Conservation (phyloP, 768 basidiomycete species). For the Mycena filopes region DNA sequence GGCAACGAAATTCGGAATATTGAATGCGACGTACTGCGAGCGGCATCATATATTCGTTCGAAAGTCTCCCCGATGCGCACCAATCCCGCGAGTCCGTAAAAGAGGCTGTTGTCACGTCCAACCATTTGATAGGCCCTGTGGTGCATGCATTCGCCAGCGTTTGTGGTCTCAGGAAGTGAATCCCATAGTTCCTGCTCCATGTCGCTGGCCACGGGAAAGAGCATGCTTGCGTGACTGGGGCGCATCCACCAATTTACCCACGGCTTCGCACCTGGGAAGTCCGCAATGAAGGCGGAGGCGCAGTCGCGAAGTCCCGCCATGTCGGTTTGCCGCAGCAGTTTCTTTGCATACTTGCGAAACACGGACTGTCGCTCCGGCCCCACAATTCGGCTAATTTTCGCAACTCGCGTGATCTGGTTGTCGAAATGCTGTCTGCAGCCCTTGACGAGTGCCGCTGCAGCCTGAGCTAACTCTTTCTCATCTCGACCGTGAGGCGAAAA, state of each 20-base stretch:
- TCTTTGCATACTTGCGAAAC: slow-evolving; percentile 33
- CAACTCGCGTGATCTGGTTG: slow-evolving; percentile 41
- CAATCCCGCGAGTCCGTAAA: neutral
- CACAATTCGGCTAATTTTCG: slow-evolving; percentile 37
- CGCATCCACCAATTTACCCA: slow-evolving; percentile 52
- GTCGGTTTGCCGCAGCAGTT: slow-evolving; percentile 18
- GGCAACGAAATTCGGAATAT: no score
- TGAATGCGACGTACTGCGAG: slow-evolving; percentile 8
- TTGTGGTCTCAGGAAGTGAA: no score
- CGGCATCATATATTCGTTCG: slow-evolving; percentile 8
- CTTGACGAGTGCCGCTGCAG: slow-evolving; percentile 32
- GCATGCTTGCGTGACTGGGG: slow-evolving; percentile 31
- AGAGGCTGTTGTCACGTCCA: slow-evolving; percentile 5
- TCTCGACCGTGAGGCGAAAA: slow-evolving; percentile 13
- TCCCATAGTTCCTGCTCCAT: no score
- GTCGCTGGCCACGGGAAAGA: no score
- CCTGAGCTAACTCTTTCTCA: slow-evolving; percentile 19
- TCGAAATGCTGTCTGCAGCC: slow-evolving; percentile 48
- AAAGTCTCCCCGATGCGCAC: neutral
- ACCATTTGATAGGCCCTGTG: slow-evolving; percentile 30
- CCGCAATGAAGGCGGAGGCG: slow-evolving; percentile 27
- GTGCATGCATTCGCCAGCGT: slow-evolving; percentile 38
- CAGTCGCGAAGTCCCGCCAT: slow-evolving; percentile 23
- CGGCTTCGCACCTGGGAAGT: slow-evolving; percentile 36
- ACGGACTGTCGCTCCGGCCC: slow-evolving; percentile 21